phyloP scores from a whole-genome alignment of 1,139 yeast species.

The Protomyces gravidus region DNA sequence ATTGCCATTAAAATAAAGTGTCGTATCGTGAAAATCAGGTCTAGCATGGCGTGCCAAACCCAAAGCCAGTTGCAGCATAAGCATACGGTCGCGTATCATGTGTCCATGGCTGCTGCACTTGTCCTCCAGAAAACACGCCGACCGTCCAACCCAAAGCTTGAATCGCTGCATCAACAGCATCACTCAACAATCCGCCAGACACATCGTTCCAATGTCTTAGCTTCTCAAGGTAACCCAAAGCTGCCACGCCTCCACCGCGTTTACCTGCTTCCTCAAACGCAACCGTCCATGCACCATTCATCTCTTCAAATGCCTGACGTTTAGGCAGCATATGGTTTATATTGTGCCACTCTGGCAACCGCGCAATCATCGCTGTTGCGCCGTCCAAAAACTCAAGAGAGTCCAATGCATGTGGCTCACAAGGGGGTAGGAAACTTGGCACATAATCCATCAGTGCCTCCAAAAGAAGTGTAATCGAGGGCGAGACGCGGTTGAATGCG shows the following conservation, averaged over 20 bases:
- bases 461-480: conserved; percentile 68
- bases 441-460: conserved; percentile 76
- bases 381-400: conserved; percentile 65
- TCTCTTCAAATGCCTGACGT: conserved; percentile 70
- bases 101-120: neutral
- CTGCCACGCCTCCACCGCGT: conserved; percentile 44
- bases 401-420: conserved; percentile 53
- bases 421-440: conserved; percentile 73
- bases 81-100: neutral
- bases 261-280: conserved; percentile 51
- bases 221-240: conserved; percentile 54
- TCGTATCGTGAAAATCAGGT: too few species aligned
- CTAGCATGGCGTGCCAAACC: neutral
- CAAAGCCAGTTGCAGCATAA: neutral
- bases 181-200: conserved; percentile 45
- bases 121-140: neutral
- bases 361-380: conserved; percentile 60
- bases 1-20: too few species aligned
- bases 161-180: conserved; percentile 33
- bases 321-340: conserved; percentile 69
- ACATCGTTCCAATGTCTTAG: conserved; percentile 57
- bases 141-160: conserved; percentile 26
- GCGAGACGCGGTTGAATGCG: conserved; percentile 78
- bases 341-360: conserved; percentile 68
- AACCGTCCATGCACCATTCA: conserved; percentile 70